Evolutionary conservation across 768 basidiomycete species (phyloP), one percentile per base, ranked within the genome.

Genomic region (Trametes meyenii): DNA sequence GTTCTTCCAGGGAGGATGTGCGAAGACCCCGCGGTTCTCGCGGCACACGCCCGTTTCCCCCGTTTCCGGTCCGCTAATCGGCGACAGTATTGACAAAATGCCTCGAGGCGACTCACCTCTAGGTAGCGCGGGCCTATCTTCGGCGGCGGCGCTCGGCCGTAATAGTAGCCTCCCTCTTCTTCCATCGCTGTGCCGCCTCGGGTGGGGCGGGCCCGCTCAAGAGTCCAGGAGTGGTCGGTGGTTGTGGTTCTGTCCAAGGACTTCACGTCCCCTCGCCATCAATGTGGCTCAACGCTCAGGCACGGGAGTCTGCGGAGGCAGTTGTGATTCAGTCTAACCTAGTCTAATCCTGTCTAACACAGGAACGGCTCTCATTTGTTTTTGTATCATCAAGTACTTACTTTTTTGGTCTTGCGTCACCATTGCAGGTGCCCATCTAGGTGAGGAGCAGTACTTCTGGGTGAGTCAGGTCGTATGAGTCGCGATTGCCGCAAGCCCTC

Each of bases 61-160:
- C 49, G 5, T 5, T 29, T 10, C 46, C 46, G 46, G 23, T 48
- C 24, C 10, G 11, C 14, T 48, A 23, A 2, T 4, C 48, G 11
- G 10, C 7, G 48, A 26, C 11, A 16, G 16, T 11, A 19, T 10
- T 7, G 19, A 21, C 19, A 19, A 14, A 35, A 16, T 13, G 16
- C 24, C 24, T 52, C 51, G 13, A 40, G 2, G 29, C 29, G 29
- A 57, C 61, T 43, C 43, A 58, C 62, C 56, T 58, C 51, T 45
- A 63, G 12, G 52, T 58, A 63, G 45, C 39, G 38, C 40, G 45
- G 46, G 39, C 62, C 62, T 23, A 63, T 50, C 48, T 33, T 50
- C 14, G 48, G 48, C 48, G 21, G 5, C 13, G 19, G 11, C 2
- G 23, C 23, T 24, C 14, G 14, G 11, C 17, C 48, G 13, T 35